Base-by-base conservation (phyloP, 202 grass and related monocot genomes). In the Schoenoplectus triqueter region DNA sequence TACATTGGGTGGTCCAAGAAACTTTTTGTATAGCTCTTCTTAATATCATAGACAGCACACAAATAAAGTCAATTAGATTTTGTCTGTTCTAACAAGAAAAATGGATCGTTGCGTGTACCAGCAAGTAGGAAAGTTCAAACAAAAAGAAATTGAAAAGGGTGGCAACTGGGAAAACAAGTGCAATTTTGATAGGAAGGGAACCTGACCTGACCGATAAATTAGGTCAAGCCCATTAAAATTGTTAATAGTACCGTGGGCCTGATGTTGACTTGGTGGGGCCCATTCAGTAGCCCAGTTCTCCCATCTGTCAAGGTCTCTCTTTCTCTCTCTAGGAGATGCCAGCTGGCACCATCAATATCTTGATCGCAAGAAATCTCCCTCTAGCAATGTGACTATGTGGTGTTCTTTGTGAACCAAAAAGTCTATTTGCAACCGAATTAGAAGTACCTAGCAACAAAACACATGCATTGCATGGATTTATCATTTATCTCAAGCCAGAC, bases 211-310 rank as follows among this genome's bases (percentile, higher is more conserved):
- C 64, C 64, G 20, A 57, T 41, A 40, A 66, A 83, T 83, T 83
- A 83, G 81, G 81, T 83, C 81, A 71, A 70, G 44, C 7, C 81
- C 64, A 83, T 69, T 82, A 66, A 71, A 59, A 55, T 45, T 83
- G 20, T 39, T 42, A 71, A 70, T 11, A 83, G 62, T 69, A 59
- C 15, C 44, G 83, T 65, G 83, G 69, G 40, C 20, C 56, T 70
- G 55, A 79, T 79, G 55, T 42, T 79, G 55, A 79, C 55, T 78
- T 18, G 31, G 14, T 79, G 39, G 74, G 75, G 55, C 55, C 54
- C 75, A 79, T 61, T 31, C 31, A 31, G 31, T 31, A 31, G 31
- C 31, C 31, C 31, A 31, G 31, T 31, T 31, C 31, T 31, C 31
- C 39, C 39, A 79, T 14, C 55, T 61, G 75, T 61, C 75, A 61